Evolutionary conservation across 176 grass and related monocot species (phyloP).

Genomic region (Phyllostachys edulis): DNA sequence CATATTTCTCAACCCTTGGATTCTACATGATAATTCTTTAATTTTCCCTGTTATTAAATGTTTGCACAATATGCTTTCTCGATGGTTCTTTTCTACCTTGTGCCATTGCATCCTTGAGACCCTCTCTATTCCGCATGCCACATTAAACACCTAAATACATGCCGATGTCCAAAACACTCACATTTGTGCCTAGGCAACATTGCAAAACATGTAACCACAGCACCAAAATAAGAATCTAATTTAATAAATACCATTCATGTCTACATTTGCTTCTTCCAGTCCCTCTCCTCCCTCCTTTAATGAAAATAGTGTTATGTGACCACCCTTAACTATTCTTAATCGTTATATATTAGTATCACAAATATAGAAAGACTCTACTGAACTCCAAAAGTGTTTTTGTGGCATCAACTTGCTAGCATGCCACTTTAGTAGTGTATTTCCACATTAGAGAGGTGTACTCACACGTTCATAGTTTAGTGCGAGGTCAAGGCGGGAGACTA

Average conservation of each 20-base stretch:
- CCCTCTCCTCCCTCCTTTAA: background rate
- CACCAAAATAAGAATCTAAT: background rate
- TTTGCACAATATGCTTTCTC: background rate
- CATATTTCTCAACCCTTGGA: too few species aligned
- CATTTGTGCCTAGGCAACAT: background rate
- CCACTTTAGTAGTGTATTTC: background rate
- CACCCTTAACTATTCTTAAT: background rate
- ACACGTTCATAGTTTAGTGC: constrained; percentile 5
- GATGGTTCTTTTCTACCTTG: background rate
- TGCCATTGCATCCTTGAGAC: background rate
- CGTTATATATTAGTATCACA: background rate
- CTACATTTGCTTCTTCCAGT: too few species aligned
- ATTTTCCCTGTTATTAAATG: background rate
- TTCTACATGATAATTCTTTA: background rate
- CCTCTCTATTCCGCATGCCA: background rate
- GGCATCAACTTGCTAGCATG: background rate
- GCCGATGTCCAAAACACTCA: background rate
- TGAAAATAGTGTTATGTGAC: constrained; percentile 2
- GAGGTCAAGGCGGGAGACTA: background rate
- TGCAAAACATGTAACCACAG: too few species aligned
- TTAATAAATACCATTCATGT: background rate
- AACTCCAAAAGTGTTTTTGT: background rate
- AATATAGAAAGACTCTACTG: background rate
- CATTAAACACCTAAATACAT: too few species aligned
- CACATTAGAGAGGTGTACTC: constrained; percentile 18